phyloP scores from a whole-genome alignment of 1,284 basidiomycete genomes.

The Apiotrichum veenhuisii region DNA sequence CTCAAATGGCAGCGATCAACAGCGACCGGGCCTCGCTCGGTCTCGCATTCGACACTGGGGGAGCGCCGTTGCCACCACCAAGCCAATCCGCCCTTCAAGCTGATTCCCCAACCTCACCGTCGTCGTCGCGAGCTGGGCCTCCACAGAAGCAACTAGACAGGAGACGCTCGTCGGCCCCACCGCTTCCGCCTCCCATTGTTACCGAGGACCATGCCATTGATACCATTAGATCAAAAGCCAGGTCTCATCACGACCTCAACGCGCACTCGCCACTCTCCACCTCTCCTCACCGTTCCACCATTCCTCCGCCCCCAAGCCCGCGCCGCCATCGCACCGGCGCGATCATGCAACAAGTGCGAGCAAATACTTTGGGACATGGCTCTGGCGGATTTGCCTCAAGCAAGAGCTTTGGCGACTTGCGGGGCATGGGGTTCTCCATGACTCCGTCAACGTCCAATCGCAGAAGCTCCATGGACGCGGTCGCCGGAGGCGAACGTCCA shows the following conservation, averaged over 20 bases:
- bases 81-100: no score
- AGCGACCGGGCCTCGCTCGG: constrained; percentile 2
- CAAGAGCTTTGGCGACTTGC: constrained; percentile 40
- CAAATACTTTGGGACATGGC: constrained; percentile 25
- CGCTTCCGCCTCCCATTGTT: neutral
- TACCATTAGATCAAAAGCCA: neutral
- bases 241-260: neutral
- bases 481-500: constrained; percentile 1
- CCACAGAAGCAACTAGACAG: neutral
- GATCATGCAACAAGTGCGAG: constrained; percentile 35
- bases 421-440: constrained; percentile 9
- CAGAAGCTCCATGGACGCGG: neutral
- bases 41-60: neutral
- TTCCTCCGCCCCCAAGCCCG: constrained; percentile 35
- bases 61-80: neutral
- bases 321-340: constrained; percentile 39
- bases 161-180: neutral
- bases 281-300: neutral
- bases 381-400: constrained; percentile 21
- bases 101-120: neutral
- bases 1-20: neutral
- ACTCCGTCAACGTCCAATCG: neutral
- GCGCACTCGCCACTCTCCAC: neutral
- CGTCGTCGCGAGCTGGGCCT: neutral
- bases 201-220: neutral